Evolutionary conservation across 1,284 basidiomycete genomes (phyloP), one percentile per base, ranked within the genome.

Genomic region (Schizophyllum commune): DNA sequence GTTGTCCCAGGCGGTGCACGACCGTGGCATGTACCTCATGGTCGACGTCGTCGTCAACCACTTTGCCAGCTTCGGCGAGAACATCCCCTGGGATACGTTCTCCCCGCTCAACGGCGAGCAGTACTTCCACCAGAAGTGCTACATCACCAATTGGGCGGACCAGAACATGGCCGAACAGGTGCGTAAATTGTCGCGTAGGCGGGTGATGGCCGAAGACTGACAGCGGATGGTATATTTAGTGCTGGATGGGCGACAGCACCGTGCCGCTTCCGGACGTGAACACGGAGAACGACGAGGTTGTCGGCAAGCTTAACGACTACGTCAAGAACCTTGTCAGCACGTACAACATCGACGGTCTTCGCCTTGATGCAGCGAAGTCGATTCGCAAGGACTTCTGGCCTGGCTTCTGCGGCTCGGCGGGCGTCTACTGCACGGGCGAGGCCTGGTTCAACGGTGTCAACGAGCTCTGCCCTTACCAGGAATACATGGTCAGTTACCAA

Each of bases 371-470:
- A 1, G 79, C 77, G 53, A 89, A 86, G 70, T 85, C 86, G 66
- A 73, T 88, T 56, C 73, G 83, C 3, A 75, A 74, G 60, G 75
- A 80, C 58, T 89, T 89, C 70, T 89, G 87, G 87, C 73, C 76
- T 0, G 76, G 71, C 8, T 92, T 92, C 71, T 82, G 82, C 59
- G 71, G 74, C 22, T 75, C 82, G 13, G 83, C 87, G 0, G 88
- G 85, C 0, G 83, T 89, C n/a, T 92, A 87, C 71, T 86, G 86
- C 54, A 81, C 90, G 17, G 91, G 89, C 57, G 90, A 92, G 75
- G 89, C 90, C 63, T 27, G 65, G 52, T 15, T 57, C 55, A 20
- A 57, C 21, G 33, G 20, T 2, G 52, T 27, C 32, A 64, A 61
- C 22, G 17, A 64, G 13, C 47, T 65, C 11, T 62, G 61, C 22